These are phyloP conservation scores for Phytophthora cactorum DNA, from an alignment of 352 stramenopile genomes.

Conservation along the genomic window DNA sequence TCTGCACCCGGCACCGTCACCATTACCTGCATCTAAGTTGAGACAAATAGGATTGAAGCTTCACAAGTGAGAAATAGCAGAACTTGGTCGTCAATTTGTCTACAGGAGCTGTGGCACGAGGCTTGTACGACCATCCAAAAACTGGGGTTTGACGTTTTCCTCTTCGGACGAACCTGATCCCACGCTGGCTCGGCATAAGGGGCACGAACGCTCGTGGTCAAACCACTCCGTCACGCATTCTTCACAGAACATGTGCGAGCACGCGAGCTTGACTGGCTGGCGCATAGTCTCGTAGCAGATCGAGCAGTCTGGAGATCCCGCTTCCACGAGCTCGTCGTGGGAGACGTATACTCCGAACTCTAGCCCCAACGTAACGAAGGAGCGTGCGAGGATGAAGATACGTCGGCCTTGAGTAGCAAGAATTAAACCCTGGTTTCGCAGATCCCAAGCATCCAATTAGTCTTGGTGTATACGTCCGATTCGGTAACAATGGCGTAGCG, in stretches of 20 bases:
- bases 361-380: conserved; percentile 65
- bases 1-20: conserved; percentile 58
- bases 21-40: conserved; percentile 38
- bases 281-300: conserved; percentile 87
- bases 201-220: conserved; percentile 82
- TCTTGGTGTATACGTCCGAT: not conserved
- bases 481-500: not conserved
- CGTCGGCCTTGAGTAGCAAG: conserved; percentile 58
- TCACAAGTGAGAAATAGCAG: conserved; percentile 19
- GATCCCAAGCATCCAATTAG: conserved; percentile 4
- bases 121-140: conserved; percentile 78
- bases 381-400: conserved; percentile 57
- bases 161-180: conserved; percentile 24
- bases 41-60: conserved; percentile 7
- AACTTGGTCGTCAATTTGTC: conserved; percentile 18
- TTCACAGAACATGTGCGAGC: conserved; percentile 86
- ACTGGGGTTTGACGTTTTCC: conserved; percentile 67
- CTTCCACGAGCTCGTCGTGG: conserved; percentile 63
- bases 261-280: conserved; percentile 73
- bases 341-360: conserved; percentile 77
- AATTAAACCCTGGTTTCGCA: conserved; percentile 51
- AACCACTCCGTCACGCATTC: conserved; percentile 88
- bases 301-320: conserved; percentile 71
- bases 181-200: conserved; percentile 72
- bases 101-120: conserved; percentile 80